Conservation (phyloP, 768 basidiomycete species). For the Mycena chlorophos region DNA sequence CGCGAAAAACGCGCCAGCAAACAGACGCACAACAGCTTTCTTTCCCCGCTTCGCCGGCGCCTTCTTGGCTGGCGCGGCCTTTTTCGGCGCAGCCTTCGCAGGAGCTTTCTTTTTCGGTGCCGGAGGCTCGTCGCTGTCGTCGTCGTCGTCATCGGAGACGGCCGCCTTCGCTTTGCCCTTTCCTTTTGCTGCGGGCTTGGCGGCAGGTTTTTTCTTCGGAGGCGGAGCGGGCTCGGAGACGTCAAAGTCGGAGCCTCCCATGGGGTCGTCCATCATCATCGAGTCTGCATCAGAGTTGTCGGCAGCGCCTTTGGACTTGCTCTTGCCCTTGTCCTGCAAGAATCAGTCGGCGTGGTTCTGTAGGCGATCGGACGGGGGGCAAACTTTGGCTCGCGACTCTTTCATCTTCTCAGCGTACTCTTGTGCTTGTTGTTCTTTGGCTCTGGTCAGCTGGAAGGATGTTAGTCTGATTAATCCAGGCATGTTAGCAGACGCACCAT, state of each 20-base stretch:
- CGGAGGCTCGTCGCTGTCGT: slow-evolving; percentile 35
- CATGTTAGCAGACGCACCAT: slow-evolving; percentile 45
- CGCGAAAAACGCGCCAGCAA: neutral
- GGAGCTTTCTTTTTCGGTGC: slow-evolving; percentile 37
- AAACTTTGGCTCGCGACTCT: slow-evolving; percentile 47
- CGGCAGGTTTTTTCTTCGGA: slow-evolving; percentile 44
- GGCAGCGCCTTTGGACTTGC: slow-evolving; percentile 39
- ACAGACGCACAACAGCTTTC: slow-evolving; percentile 43
- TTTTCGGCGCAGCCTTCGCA: slow-evolving; percentile 37
- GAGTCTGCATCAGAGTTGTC: slow-evolving; percentile 66
- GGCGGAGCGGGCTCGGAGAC: slow-evolving; percentile 51
- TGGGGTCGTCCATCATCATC: slow-evolving; percentile 72
- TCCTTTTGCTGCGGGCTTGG: slow-evolving; percentile 20
- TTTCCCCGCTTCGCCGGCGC: slow-evolving; percentile 52
- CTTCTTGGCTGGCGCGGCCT: slow-evolving; percentile 40
- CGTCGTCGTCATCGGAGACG: slow-evolving; percentile 26
- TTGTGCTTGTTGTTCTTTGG: slow-evolving; percentile 69
- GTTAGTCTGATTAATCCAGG: neutral
- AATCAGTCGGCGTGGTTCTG: neutral
- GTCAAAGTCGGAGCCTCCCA: slow-evolving; percentile 52
- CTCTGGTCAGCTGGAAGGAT: slow-evolving; percentile 56
- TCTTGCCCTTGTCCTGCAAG: slow-evolving; percentile 53
- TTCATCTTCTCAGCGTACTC: slow-evolving; percentile 53
- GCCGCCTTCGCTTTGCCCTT: slow-evolving; percentile 26
- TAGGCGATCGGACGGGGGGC: neutral